Evolutionary conservation across 768 basidiomycete genomes (phyloP), one percentile per base, ranked within the genome.

Genomic region (Serendipita vermifera): DNA sequence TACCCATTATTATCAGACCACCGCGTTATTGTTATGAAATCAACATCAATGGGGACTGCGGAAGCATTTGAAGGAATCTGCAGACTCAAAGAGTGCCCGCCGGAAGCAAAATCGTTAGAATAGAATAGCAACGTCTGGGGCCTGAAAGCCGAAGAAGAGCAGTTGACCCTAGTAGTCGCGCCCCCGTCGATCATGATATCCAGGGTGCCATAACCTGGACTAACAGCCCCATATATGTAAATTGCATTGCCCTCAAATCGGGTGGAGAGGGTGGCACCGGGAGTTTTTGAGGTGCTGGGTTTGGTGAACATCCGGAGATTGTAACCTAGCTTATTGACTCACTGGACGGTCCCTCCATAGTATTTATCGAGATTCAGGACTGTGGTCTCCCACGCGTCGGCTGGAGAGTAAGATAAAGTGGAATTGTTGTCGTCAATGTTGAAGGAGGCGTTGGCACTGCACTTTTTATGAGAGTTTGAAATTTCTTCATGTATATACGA

Each of bases 1-100:
- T 51, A 51, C 46, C 46, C 46, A 29, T 51, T 51, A 26, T 51
- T 51, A 31, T 51, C 46, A 9, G 46, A 51, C 46, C 46, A 51
- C 24, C 46, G 46, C 32, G 46, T 24, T 22, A 51, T 26, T 7
- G 29, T 26, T 9, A 51, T 9, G 32, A 29, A n/a, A n/a, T 51
- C 46, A 51, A 51, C n/a, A 26, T 51, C 24, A 1, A 26, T 15
- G n/a, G 5, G 20, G 5, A n/a, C n/a, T n/a, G n/a, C 22, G 32
- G 46, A 51, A 24, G 46, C 5, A 29, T 51, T 51, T 9, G 46
- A n/a, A 11, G 46, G 46, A 9, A 51, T 51, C 29, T 51, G 46
- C 9, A 51, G 9, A 15, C 15, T 24, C 9, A 51, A n/a, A 29
- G 46, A 51, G 46, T 51, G 46, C 32, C 46, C n/a, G 26, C 27